Conservation (phyloP, 1,284 basidiomycete species). For the Thecaphora thlaspeos region DNA sequence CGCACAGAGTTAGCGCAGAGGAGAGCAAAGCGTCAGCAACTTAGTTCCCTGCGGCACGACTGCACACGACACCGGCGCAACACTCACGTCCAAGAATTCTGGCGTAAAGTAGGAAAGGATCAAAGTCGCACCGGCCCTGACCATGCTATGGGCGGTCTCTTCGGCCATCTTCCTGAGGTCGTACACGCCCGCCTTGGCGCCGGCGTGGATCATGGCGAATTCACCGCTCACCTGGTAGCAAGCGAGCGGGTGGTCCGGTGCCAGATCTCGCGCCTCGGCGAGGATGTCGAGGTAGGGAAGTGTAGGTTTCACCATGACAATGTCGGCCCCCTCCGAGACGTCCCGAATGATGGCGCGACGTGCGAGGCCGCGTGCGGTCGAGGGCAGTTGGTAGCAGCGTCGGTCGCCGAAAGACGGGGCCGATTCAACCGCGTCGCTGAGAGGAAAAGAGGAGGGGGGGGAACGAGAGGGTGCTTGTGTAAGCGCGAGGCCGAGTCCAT, state of each 20-base stretch:
- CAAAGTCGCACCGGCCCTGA: conserved; percentile 85
- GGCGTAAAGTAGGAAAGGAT: conserved; percentile 95
- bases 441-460: neutral
- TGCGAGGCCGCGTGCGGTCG: conserved; percentile 82
- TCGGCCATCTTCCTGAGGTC: conserved; percentile 89
- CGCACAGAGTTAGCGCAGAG: neutral
- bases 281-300: conserved; percentile 96
- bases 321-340: conserved; percentile 88
- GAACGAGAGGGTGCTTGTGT: neutral
- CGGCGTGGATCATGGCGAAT: conserved; percentile 93
- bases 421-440: conserved; percentile 89
- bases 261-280: conserved; percentile 77
- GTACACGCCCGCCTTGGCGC: conserved; percentile 88
- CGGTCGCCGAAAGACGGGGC: conserved; percentile 91
- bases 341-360: conserved; percentile 89
- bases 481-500: too few species aligned
- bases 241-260: conserved; percentile 82
- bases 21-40: neutral
- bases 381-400: conserved; percentile 96
- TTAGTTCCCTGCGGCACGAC: neutral
- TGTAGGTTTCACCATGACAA: conserved; percentile 98
- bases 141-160: conserved; percentile 83
- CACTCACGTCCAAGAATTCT: conserved; percentile 65
- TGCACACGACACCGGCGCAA: too few species aligned
- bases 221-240: conserved; percentile 79